Evolutionary conservation across 805 yeast genomes (phyloP).

Genomic region (Ogataea corticis): DNA sequence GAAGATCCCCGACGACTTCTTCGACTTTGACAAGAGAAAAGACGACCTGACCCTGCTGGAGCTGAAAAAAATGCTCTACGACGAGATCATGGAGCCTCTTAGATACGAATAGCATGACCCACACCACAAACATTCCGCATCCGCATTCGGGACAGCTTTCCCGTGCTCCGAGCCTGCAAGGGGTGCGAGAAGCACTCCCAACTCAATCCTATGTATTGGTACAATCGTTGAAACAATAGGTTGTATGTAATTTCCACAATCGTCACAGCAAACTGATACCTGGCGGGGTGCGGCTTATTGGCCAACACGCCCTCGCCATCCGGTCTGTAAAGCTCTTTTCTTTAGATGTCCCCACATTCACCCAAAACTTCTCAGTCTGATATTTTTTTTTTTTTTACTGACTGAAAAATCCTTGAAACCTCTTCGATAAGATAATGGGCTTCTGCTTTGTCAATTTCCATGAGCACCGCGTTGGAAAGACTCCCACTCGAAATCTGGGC

Average conservation of each 20-base stretch:
- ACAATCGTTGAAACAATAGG: too few relatives aligned
- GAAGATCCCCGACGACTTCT: constrained; percentile 82
- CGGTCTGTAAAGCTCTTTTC: too few relatives aligned
- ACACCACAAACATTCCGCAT: constrained; percentile 1
- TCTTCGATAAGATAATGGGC: not conserved
- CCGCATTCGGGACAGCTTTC: not conserved
- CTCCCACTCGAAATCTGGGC: constrained; percentile 28
- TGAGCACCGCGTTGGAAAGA: not conserved
- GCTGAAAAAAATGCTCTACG: constrained; percentile 73
- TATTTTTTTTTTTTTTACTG: not conserved
- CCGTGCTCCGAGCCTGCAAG: not conserved
- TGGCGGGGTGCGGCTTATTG: too few relatives aligned
- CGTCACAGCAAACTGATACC: too few relatives aligned
- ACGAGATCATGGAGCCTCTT: constrained; percentile 68
- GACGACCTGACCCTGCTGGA: constrained; percentile 77
- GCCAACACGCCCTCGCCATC: too few relatives aligned
- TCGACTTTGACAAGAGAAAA: constrained; percentile 83
- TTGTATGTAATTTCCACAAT: too few relatives aligned
- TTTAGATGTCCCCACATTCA: too few relatives aligned
- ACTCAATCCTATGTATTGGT: too few relatives aligned
- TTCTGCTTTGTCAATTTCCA: too few relatives aligned
- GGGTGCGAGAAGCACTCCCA: too few relatives aligned
- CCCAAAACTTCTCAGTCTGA: too few relatives aligned
- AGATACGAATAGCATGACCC: constrained; percentile 13
- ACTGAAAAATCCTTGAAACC: not conserved